phyloP scores from a whole-genome alignment of 2,329 filamentous ascomycete genomes.

The Fusarium verticillioides region DNA sequence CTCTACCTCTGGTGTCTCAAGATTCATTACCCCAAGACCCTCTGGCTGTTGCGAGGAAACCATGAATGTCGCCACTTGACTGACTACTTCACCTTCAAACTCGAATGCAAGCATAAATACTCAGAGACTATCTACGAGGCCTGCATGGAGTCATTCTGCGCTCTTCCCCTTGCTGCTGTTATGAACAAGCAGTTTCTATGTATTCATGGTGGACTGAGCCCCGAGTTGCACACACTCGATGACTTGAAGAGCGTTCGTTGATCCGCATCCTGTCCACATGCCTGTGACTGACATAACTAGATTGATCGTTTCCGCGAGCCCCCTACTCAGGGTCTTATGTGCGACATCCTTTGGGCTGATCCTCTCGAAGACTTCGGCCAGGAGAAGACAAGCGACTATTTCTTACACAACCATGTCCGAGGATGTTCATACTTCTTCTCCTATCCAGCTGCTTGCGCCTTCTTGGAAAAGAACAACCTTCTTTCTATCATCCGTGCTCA shows the following conservation, averaged over 20 bases:
- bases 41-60: slow-evolving; percentile 97
- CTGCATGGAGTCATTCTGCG: slow-evolving; percentile 98
- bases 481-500: slow-evolving; percentile 97
- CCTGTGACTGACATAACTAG: slow-evolving; percentile 56
- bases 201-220: slow-evolving; percentile 95
- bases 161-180: slow-evolving; percentile 89
- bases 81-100: slow-evolving; percentile 99
- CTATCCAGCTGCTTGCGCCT: slow-evolving; percentile 95
- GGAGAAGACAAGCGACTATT: slow-evolving; percentile 98
- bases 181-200: slow-evolving; percentile 99
- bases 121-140: slow-evolving; percentile 96
- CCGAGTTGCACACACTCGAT: slow-evolving; percentile 94
- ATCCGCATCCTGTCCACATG: not conserved
- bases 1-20: slow-evolving; percentile 98
- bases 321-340: slow-evolving; percentile 97
- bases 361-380: slow-evolving; percentile 98
- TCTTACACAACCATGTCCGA: slow-evolving; percentile 97
- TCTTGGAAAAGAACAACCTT: slow-evolving; percentile 98
- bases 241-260: slow-evolving; percentile 85
- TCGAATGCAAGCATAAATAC: slow-evolving; percentile 99
- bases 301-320: slow-evolving; percentile 98
- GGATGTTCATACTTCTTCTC: slow-evolving; percentile 99
- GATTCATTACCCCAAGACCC: slow-evolving; percentile 97
- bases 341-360: slow-evolving; percentile 98
- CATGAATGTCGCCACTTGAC: slow-evolving; percentile 99